A percentile compares a stretch with the other conserved stretches of the same genome.
Evolutionary conservation across 2,329 filamentous ascomycete genomes (phyloP).

Genomic region (Pyrenophora graminea): DNA sequence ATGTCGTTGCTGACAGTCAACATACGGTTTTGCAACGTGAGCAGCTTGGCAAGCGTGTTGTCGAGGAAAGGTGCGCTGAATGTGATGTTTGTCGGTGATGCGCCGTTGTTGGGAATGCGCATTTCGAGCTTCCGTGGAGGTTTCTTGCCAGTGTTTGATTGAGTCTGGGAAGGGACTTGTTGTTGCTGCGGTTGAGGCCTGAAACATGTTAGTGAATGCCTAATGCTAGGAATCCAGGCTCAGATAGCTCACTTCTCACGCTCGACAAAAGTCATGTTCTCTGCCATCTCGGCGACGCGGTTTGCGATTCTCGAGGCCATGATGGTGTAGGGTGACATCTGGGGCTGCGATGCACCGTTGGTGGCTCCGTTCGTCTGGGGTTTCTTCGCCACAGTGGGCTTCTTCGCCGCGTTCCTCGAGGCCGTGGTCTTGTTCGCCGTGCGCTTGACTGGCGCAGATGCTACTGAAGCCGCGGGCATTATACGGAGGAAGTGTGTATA

Average conservation of each 20-base stretch:
- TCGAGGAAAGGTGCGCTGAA: conserved; percentile 60
- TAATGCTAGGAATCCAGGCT: not conserved
- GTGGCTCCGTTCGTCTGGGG: conserved; percentile 30
- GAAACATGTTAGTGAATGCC: conserved; percentile 16
- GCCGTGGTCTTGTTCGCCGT: conserved; percentile 36
- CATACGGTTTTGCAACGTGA: conserved; percentile 56
- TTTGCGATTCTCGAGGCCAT: conserved; percentile 57
- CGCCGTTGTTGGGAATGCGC: conserved; percentile 47
- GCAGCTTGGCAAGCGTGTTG: conserved; percentile 57
- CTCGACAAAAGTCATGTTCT: conserved; percentile 58
- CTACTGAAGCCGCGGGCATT: conserved; percentile 43
- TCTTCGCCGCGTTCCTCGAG: conserved; percentile 38
- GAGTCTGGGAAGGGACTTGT: conserved; percentile 22
- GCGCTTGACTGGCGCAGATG: conserved; percentile 40
- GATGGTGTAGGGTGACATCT: conserved; percentile 54
- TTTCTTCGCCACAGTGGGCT: conserved; percentile 24
- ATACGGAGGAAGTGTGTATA: conserved; percentile 6
- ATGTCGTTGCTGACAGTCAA: conserved; percentile 54
- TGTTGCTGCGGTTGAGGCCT: conserved; percentile 32
- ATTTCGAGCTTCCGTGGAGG: conserved; percentile 57
- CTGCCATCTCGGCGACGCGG: conserved; percentile 57
- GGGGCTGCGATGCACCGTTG: conserved; percentile 32
- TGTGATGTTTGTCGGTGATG: conserved; percentile 47
- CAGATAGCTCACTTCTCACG: conserved; percentile 42
- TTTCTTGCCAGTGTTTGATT: conserved; percentile 41